A percentile compares a stretch with the other conserved stretches of the same genome.
These are phyloP conservation scores for Cordyceps sp. DNA, from an alignment of 2,329 filamentous ascomycete species.

Conservation along the genomic window DNA sequence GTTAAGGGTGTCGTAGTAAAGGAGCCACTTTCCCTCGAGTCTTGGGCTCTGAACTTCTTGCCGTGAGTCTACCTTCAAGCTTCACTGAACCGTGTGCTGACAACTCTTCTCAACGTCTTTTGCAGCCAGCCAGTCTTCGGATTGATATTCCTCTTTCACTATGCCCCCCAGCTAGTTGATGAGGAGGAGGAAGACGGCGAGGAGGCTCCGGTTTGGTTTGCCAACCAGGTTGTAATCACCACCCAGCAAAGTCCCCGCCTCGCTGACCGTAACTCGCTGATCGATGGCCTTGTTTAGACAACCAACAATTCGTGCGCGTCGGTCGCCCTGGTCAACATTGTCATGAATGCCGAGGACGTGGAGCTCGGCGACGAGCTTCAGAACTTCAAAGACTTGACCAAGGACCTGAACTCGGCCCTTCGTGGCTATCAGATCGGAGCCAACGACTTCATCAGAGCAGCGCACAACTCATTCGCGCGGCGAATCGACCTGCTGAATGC, in stretches of 20 bases:
- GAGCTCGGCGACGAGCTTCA: slow-evolving; percentile 54
- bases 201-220: slow-evolving; percentile 59
- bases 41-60: slow-evolving; percentile 42
- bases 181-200: slow-evolving; percentile 38
- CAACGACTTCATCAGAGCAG: slow-evolving; percentile 59
- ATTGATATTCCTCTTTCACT: slow-evolving; percentile 79
- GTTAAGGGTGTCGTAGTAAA: slow-evolving; percentile 56
- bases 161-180: slow-evolving; percentile 21
- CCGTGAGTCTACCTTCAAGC: slow-evolving; percentile 25
- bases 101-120: neutral
- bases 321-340: slow-evolving; percentile 81
- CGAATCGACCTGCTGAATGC: slow-evolving; percentile 62
- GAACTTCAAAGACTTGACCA: slow-evolving; percentile 58
- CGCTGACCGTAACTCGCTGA: too few species aligned
- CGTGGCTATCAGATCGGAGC: slow-evolving; percentile 61
- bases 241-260: too few species aligned
- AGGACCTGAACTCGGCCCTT: slow-evolving; percentile 48
- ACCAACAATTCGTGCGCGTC: slow-evolving; percentile 77
- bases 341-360: slow-evolving; percentile 62
- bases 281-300: slow-evolving; percentile 31
- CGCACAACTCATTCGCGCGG: slow-evolving; percentile 77
- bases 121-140: slow-evolving; percentile 63
- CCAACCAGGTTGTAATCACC: slow-evolving; percentile 90
- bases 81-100: neutral
- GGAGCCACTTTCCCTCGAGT: slow-evolving; percentile 61